Evolutionary conservation across 2,329 filamentous ascomycete genomes (phyloP).

Genomic region (Diplodia intermedia): DNA sequence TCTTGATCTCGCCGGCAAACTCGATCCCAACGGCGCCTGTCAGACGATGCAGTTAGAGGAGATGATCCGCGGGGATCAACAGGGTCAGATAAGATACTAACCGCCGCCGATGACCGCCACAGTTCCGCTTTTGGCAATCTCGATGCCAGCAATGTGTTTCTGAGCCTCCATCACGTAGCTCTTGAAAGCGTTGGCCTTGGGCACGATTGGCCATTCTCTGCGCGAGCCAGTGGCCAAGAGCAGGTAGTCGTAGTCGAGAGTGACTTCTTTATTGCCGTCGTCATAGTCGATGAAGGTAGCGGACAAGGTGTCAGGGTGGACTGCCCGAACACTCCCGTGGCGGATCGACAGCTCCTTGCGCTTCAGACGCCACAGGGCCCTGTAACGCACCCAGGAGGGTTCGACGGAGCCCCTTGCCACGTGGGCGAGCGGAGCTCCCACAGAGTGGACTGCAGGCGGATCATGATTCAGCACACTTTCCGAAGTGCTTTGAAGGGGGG

Average conservation of each 20-base stretch:
- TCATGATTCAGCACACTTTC: not conserved
- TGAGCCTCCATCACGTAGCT: constrained; percentile 68
- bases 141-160: constrained; percentile 58
- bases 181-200: constrained; percentile 67
- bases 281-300: constrained; percentile 60
- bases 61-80: constrained; percentile 12
- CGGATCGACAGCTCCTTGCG: constrained; percentile 67
- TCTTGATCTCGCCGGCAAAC: constrained; percentile 80
- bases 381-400: constrained; percentile 68
- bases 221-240: constrained; percentile 73
- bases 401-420: constrained; percentile 59
- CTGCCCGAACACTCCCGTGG: constrained; percentile 67
- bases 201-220: constrained; percentile 74
- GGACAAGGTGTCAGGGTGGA: constrained; percentile 66
- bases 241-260: constrained; percentile 72
- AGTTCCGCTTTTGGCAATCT: constrained; percentile 44
- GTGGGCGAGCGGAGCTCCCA: constrained; percentile 76
- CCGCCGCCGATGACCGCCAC: constrained; percentile 78
- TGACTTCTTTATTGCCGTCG: constrained; percentile 35
- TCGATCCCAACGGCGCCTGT: constrained; percentile 78
- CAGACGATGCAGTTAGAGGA: constrained; percentile 1
- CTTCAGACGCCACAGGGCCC: constrained; percentile 70
- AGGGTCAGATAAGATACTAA: constrained; percentile 36
- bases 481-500: not conserved
- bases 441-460: constrained; percentile 68